Conservation (phyloP, 495 filamentous ascomycete species). For the Jackrogersella multiformis region DNA sequence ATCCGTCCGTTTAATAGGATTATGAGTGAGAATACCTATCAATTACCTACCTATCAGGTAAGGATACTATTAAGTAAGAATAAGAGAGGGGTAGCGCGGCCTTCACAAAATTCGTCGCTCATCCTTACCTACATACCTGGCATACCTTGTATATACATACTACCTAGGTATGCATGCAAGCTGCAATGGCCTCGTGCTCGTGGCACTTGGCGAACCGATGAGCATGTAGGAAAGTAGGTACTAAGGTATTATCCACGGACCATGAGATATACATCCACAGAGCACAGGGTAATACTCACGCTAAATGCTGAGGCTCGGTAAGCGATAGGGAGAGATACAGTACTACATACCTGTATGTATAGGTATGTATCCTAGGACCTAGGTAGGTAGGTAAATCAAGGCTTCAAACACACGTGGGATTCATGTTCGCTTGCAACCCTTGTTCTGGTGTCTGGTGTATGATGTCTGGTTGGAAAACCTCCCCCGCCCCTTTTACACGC, state of each 20-base stretch:
- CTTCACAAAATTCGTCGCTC: constrained; percentile 12
- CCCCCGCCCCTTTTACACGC: constrained; percentile 4
- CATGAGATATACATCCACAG: constrained; percentile 14
- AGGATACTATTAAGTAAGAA: not conserved
- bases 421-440: constrained; percentile 17
- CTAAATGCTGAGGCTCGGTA: constrained; percentile 17
- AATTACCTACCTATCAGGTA: too few relatives aligned
- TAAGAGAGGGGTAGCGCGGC: constrained; percentile 1
- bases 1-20: constrained; percentile 5
- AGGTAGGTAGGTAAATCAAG: too few relatives aligned
- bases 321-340: constrained; percentile 9
- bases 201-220: constrained; percentile 35
- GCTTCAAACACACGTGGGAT: constrained; percentile 29
- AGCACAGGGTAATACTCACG: not conserved
- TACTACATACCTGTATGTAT: not conserved
- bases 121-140: not conserved
- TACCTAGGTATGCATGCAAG: constrained; percentile 40
- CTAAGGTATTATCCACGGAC: constrained; percentile 5
- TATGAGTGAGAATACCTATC: too few relatives aligned
- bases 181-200: constrained; percentile 41
- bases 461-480: too few relatives aligned
- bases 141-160: too few relatives aligned
- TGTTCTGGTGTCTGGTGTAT: not conserved
- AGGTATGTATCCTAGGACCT: too few relatives aligned
- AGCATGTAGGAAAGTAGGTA: too few relatives aligned